phyloP scores from a whole-genome alignment of 805 yeast genomes.

The Sugiyamaella smithiae region DNA sequence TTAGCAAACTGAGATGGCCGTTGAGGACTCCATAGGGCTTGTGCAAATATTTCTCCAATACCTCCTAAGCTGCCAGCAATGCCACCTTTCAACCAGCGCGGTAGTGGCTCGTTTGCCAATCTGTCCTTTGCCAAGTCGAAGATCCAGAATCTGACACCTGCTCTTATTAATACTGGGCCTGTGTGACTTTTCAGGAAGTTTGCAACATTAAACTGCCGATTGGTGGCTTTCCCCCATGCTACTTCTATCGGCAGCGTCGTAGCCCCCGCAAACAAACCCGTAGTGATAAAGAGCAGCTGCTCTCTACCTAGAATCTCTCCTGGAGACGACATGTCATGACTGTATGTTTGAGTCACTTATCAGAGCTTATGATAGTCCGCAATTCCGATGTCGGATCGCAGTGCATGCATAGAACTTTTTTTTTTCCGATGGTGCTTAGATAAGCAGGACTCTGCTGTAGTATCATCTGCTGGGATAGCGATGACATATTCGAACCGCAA shows the following conservation, averaged over 20 bases:
- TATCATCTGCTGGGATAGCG: too few species aligned
- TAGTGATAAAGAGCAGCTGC: constrained; percentile 1
- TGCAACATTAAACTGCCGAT: not conserved
- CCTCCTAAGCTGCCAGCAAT: constrained; percentile 9
- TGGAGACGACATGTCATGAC: not conserved
- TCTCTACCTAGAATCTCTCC: not conserved
- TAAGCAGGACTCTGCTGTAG: too few species aligned
- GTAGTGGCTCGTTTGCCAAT: not conserved
- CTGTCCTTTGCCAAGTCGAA: constrained; percentile 1
- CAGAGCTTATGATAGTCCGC: too few species aligned
- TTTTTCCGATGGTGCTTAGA: too few species aligned
- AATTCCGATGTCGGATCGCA: not conserved
- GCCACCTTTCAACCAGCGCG: not conserved
- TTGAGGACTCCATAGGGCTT: not conserved
- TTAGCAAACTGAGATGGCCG: not conserved
- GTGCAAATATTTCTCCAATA: not conserved
- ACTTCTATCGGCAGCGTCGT: constrained; percentile 6
- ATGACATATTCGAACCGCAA: too few species aligned
- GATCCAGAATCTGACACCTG: constrained; percentile 6
- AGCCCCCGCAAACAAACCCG: constrained; percentile 4
- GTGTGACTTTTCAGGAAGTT: not conserved
- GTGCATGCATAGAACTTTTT: too few species aligned
- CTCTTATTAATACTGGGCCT: not conserved
- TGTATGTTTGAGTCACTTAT: too few species aligned
- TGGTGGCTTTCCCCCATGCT: not conserved